Evolutionary conservation across 2,329 filamentous ascomycete species (phyloP).

Genomic region (Paraconiothyrium sp.): DNA sequence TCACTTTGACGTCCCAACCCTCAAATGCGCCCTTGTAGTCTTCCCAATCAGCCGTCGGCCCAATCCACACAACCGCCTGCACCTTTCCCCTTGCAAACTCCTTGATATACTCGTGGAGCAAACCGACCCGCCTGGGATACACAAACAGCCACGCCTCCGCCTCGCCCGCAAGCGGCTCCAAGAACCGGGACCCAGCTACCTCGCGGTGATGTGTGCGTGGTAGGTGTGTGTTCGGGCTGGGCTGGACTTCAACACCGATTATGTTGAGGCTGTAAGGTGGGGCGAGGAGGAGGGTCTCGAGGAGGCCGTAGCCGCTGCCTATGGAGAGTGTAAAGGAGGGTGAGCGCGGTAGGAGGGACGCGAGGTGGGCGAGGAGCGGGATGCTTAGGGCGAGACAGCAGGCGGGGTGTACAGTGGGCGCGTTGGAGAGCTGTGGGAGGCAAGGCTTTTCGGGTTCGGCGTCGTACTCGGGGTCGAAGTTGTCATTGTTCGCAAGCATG

Average conservation of each 20-base stretch:
- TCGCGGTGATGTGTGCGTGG: constrained; percentile 52
- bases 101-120: constrained; percentile 58
- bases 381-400: constrained; percentile 50
- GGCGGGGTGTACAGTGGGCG: constrained; percentile 39
- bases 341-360: constrained; percentile 32
- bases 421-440: constrained; percentile 24
- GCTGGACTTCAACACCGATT: constrained; percentile 60
- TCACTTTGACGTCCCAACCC: constrained; percentile 30
- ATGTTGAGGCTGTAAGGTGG: constrained; percentile 40
- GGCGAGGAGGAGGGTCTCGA: constrained; percentile 56
- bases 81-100: constrained; percentile 40
- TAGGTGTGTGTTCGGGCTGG: constrained; percentile 57
- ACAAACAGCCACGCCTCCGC: constrained; percentile 62
- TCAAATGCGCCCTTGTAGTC: constrained; percentile 43
- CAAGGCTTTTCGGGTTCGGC: not conserved
- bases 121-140: constrained; percentile 60
- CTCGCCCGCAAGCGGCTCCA: constrained; percentile 54
- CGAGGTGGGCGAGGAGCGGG: constrained; percentile 38
- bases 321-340: constrained; percentile 52
- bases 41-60: constrained; percentile 55
- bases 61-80: constrained; percentile 54
- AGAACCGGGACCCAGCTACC: constrained; percentile 57
- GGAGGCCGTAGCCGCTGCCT: constrained; percentile 61
- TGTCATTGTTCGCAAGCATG: constrained; percentile 9
- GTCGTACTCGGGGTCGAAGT: constrained; percentile 17